phyloP scores from a whole-genome alignment of 495 filamentous ascomycete genomes.

The Diplogelasinospora grovesii region DNA sequence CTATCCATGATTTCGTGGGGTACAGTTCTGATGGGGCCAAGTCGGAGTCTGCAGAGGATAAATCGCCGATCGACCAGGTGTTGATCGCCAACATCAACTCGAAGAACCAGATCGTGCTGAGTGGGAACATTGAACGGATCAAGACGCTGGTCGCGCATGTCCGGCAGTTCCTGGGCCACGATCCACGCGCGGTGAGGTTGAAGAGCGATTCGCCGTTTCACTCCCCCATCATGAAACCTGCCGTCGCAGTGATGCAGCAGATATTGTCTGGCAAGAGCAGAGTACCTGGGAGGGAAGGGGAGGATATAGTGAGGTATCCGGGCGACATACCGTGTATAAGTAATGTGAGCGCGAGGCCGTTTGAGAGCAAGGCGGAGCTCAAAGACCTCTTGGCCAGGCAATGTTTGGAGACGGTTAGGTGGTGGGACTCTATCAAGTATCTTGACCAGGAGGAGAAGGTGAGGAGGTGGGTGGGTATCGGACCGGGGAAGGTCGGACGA shows the following conservation, averaged over 20 bases:
- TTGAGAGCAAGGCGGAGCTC: conserved; percentile 62
- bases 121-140: conserved; percentile 79
- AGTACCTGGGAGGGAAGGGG: conserved; percentile 35
- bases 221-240: conserved; percentile 85
- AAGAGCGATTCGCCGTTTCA: conserved; percentile 93
- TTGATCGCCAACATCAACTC: conserved; percentile 91
- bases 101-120: conserved; percentile 93
- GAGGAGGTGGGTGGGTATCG: conserved; percentile 84
- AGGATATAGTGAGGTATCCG: conserved; percentile 62
- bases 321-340: conserved; percentile 69
- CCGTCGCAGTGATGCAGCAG: conserved; percentile 60
- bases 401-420: conserved; percentile 81
- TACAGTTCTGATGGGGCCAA: conserved; percentile 56
- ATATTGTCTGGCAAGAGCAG: conserved; percentile 50
- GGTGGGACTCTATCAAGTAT: conserved; percentile 90
- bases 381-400: conserved; percentile 68
- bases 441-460: conserved; percentile 82
- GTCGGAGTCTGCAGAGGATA: conserved; percentile 57
- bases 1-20: conserved; percentile 76
- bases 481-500: conserved; percentile 88
- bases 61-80: conserved; percentile 75
- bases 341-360: conserved; percentile 79
- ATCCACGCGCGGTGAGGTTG: conserved; percentile 79
- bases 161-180: conserved; percentile 86
- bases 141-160: conserved; percentile 81